Base-by-base conservation (phyloP, 78 protist genomes). In the Cavenderia fasciculata region DNA sequence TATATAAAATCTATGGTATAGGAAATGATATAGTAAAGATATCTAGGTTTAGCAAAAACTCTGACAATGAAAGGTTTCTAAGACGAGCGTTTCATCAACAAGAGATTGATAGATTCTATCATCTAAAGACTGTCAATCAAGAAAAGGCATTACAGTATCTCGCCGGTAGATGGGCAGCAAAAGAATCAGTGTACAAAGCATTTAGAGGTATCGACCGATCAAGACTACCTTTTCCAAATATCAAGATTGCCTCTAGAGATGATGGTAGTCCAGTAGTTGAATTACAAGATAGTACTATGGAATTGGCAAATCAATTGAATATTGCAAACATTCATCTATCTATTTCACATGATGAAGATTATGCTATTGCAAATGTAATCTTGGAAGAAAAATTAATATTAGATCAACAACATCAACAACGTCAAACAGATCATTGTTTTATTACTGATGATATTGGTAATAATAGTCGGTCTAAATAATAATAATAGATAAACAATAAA, bases 101-200 rank as follows among this genome's bases (percentile, higher is more conserved):
- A 2, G 88, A 79, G 16, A 79, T 79, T 19, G n/a, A 56, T 23
- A 38, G 7, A 21, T 79, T 79, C 33, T 33, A 49, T 49, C 29
- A 70, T 18, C 4, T 59, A n/a, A 29, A 40, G 21, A 19, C 33
- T 31, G 19, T 31, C 25, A 44, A 29, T 44, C 52, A 61, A 21
- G 43, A 47, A 2, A 46, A 44, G n/a, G 66, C 54, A 19, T 44
- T 49, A 16, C 66, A 79, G 29, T 79, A 66, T 66, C 40, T 79
- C 49, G 88, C 77, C 16, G 88, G 88, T 47, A 70, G 88, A 79
- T 79, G 88, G 88, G 75, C 88, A 66, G 88, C 88, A 49, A 79
- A 79, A 54, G 88, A 79, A 54, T 79, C 88, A 38, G 70, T 79
- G 7, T 79, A 79, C 54, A 79, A 79, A 66, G 88, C 88, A 40